Evolutionary conservation across 352 stramenopile genomes (phyloP), one percentile per base, ranked within the genome.

Genomic region (Pythium volutum): DNA sequence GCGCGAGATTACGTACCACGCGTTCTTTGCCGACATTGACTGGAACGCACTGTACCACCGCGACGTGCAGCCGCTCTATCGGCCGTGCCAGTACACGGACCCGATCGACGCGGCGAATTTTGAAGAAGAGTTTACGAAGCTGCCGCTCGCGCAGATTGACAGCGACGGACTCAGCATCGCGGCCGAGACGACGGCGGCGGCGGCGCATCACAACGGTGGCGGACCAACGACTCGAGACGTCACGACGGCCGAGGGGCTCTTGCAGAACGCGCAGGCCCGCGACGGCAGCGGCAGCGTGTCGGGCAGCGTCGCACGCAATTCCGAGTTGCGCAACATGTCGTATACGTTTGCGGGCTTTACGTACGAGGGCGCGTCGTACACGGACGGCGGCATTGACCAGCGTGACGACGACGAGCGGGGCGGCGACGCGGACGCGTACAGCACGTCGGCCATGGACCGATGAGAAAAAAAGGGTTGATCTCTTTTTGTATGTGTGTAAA

Each of bases 261-360:
- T 22, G 18, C 15, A 16, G 47, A n/a, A 11, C 20, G 43, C 39
- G 39, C 31, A 48, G 46, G 18, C 39, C 39, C 33, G 34, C 6
- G 58, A 54, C 31, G 59, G 59, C 2, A 66, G 54, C 22, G 67
- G 64, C 9, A 49, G 62, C n/a, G 72, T 64, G 14, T 59, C 65
- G 16, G 68, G 64, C 27, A 85, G 77, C 43, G 73, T 43, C n/a
- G 71, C 66, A 9, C 75, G 69, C 58, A 87, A 87, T 69, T 91
- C 76, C 61, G 78, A 76, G 64, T 64, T 86, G 39, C 76, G 84
- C 34, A 93, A 90, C 68, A 66, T 93, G 68, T 93, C 84, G 66
- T 93, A 93, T 64, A 93, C 84, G 41, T 93, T 93, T 51, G 81
- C 82, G 14, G 84, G 84, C 38, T 93, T 93, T 66, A 93, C 84